Evolutionary conservation across 495 filamentous ascomycete genomes (phyloP), one percentile per base, ranked within the genome.

Genomic region (Penicillium pulvis): DNA sequence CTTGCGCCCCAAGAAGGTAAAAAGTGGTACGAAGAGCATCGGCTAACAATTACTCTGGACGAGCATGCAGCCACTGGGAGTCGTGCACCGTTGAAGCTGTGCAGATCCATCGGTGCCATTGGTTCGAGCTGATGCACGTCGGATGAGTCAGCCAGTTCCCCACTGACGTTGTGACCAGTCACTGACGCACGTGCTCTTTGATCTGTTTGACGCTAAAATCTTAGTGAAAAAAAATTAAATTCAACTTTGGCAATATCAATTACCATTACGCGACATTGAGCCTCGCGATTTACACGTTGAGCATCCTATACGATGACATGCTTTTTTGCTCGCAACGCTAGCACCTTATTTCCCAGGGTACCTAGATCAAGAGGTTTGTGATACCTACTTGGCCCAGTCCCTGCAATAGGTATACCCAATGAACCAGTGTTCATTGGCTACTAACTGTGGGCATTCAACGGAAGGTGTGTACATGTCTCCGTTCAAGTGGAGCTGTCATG

Each of bases 171-270:
- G 20, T 46, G 24, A 17, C 51, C 57, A 59, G 19, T 58, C 56
- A 41, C 56, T 54, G 30, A 28, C 31, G 44, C 57, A 59, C 57
- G 57, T 59, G 57, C 57, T 20, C 23, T n/a, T 31, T 19, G 16
- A 30, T 52, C 19, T n/a, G 19, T 36, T 41, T 52, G 50, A 39
- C 33, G n/a, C 19, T n/a, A 36, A 36, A 23, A 16, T 6, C 8
- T 51, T 30, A 51, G 14, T 12, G 16, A 31, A 3, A 20, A 24
- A 51, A 31, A 35, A n/a, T 4, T 49, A 6, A 45, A 45, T 6
- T 49, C 45, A 4, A 10, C 1, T 47, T 12, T 12, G 11, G 4
- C 28, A 28, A 28, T 28, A 28, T 28, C 28, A 8, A 47, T 28
- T 47, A 7, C 45, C 5, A 41, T 41, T 41, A 41, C 39, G 39